A percentile compares a stretch with the other conserved stretches of the same genome.
phyloP scores from a whole-genome alignment of 768 basidiomycete species.

The Chlorophyllum brunneum region DNA sequence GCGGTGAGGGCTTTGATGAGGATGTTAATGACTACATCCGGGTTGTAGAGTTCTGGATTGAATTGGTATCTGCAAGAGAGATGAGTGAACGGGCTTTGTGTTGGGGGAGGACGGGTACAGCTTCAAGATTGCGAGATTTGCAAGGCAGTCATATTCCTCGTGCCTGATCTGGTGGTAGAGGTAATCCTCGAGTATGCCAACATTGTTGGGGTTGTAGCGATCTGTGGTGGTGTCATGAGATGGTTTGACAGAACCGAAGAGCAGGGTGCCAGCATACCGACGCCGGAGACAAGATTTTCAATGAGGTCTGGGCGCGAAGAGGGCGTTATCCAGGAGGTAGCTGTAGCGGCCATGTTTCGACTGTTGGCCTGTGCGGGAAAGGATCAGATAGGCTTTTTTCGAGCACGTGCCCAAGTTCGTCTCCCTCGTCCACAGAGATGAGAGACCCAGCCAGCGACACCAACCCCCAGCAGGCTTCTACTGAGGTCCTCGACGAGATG shows the following conservation, averaged over 20 bases:
- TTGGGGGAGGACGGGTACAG: conserved; percentile 45
- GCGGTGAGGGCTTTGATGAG: conserved; percentile 88
- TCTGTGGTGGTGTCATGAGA: conserved; percentile 46
- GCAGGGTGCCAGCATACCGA: conserved; percentile 50
- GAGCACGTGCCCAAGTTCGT: conserved; percentile 21
- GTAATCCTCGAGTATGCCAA: conserved; percentile 93
- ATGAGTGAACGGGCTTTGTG: background rate
- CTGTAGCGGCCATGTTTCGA: conserved; percentile 43
- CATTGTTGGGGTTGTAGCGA: conserved; percentile 95
- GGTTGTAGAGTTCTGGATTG: conserved; percentile 89
- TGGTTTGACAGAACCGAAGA: conserved; percentile 4
- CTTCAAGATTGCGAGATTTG: conserved; percentile 93
- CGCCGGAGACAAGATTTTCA: conserved; percentile 86
- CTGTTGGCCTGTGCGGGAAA: conserved; percentile 9
- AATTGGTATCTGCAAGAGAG: conserved; percentile 77
- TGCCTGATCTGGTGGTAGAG: conserved; percentile 90
- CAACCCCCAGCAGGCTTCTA: background rate
- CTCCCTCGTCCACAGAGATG: conserved; percentile 8
- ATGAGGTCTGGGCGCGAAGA: conserved; percentile 81
- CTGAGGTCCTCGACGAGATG: background rate
- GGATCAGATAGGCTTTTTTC: conserved; percentile 23
- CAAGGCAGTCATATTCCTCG: conserved; percentile 90
- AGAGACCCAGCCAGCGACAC: conserved; percentile 3
- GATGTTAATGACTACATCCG: conserved; percentile 91
- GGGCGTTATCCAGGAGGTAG: conserved; percentile 59